Evolutionary conservation across 768 basidiomycete genomes (phyloP).

Genomic region (Nidularia pulvinata): DNA sequence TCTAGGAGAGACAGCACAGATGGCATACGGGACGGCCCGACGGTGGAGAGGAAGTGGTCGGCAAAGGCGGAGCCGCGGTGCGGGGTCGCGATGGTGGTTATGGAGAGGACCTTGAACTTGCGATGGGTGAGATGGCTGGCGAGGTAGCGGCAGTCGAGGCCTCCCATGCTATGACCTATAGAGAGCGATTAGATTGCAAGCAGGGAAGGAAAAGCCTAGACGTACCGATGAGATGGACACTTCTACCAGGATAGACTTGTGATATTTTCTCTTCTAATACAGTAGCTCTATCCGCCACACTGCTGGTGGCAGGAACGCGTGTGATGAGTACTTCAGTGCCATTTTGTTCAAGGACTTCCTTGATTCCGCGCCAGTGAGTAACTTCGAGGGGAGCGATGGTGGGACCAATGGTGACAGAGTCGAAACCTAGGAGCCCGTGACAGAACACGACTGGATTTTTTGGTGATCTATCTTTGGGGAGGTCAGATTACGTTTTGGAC

Average conservation of each 20-base stretch:
- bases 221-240: conserved; percentile 84
- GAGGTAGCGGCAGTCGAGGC: conserved; percentile 91
- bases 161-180: conserved; percentile 83
- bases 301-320: conserved; percentile 91
- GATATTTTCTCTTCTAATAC: conserved; percentile 86
- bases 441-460: conserved; percentile 92
- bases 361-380: conserved; percentile 96
- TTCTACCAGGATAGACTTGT: conserved; percentile 76
- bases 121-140: conserved; percentile 76
- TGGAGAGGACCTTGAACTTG: conserved; percentile 78
- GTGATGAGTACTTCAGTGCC: conserved; percentile 92
- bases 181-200: conserved; percentile 4
- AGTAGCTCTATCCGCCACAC: conserved; percentile 84
- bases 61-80: conserved; percentile 95
- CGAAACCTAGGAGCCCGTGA: conserved; percentile 91
- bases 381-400: conserved; percentile 83
- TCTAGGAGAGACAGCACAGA: conserved; percentile 76
- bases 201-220: conserved; percentile 3
- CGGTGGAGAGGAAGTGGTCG: conserved; percentile 79
- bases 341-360: conserved; percentile 87
- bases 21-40: conserved; percentile 69
- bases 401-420: conserved; percentile 78
- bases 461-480: conserved; percentile 65
- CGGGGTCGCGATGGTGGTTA: conserved; percentile 95
- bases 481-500: not conserved